Base-by-base conservation (phyloP, 73 alveolate genomes). In the Paramecium caudatum region DNA sequence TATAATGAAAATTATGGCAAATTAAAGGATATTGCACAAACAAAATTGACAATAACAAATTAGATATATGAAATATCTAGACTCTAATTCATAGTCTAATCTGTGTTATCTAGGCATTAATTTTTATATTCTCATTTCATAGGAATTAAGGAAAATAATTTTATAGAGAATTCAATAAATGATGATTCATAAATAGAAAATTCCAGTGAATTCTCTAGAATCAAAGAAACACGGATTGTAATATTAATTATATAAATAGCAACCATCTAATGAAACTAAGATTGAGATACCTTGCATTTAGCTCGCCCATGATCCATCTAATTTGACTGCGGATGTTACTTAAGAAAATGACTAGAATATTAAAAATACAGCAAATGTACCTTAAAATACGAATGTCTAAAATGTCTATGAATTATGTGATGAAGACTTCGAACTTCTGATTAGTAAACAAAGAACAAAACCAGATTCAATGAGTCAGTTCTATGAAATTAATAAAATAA, bases 61-160 rank as follows among this genome's bases (percentile, higher is more conserved):
- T 21, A 74, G 43, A 74, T 74, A 7, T 74, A 69, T 45, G 88
- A 74, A 5, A 37, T 74, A 0, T 74, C 88, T 39, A 74, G 88
- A 21, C n/a, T 74, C 10, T 74, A 74, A 15, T 74, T 74, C 19
- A 45, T 45, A 10, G 16, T 74, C 6, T 23, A 74, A 74, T 65
- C 83, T 3, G 12, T 55, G 19, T 8, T 55, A 55, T 16, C 23
- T 0, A 55, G 45, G 30, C 30, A 21, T 2, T 27, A 55, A 27
- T 23, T 55, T 19, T 10, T 5, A 5, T 19, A 1, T 10, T 55
- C 80, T 7, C 80, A 55, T 55, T 19, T 0, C 46, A 55, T 55
- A 12, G 80, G 80, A 55, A 55, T 55, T 10, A 55, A 23, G 4
- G 80, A 55, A 21, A 55, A 5, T 25, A 55, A 55, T 6, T 55